These are phyloP conservation scores for Aspergillus ustus DNA, from an alignment of 2,329 filamentous ascomycete species.

Conservation along the genomic window DNA sequence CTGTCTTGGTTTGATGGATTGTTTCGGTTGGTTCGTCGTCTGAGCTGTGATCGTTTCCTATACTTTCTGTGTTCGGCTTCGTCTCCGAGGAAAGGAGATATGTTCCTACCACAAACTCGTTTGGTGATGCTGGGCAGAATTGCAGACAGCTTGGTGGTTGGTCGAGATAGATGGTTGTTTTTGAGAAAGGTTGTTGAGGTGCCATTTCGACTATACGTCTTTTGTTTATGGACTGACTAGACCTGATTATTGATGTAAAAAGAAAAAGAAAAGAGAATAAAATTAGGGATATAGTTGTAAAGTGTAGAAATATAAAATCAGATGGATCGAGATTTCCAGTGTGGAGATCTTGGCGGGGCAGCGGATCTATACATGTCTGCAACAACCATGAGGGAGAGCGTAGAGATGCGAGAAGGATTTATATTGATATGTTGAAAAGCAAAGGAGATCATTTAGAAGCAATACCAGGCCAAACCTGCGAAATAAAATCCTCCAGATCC, in stretches of 20 bases:
- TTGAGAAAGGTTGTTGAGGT: conserved; percentile 35
- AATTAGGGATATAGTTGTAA: background rate
- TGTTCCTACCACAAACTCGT: conserved; percentile 79
- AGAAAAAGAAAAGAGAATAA: too few species aligned
- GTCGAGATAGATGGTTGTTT: conserved; percentile 43
- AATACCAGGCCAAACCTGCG: conserved; percentile 31
- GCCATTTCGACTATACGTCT: conserved; percentile 15
- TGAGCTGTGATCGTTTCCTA: background rate
- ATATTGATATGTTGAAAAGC: background rate
- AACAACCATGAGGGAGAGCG: background rate
- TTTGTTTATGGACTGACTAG: too few species aligned
- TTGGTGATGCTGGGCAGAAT: conserved; percentile 53
- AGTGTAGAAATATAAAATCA: conserved; percentile 7
- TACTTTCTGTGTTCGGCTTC: conserved; percentile 35
- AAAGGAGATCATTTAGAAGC: background rate
- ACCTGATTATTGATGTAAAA: background rate
- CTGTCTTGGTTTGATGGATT: conserved; percentile 67
- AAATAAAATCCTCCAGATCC: conserved; percentile 46
- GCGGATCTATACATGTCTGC: background rate
- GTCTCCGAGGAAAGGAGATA: conserved; percentile 64
- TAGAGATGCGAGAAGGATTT: background rate
- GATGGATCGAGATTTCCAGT: conserved; percentile 7
- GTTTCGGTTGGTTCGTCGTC: background rate
- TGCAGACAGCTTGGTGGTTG: conserved; percentile 52
- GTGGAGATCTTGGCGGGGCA: conserved; percentile 4